Conservation (phyloP, 2,329 filamentous ascomycete species). For the Claviceps maximensis region DNA sequence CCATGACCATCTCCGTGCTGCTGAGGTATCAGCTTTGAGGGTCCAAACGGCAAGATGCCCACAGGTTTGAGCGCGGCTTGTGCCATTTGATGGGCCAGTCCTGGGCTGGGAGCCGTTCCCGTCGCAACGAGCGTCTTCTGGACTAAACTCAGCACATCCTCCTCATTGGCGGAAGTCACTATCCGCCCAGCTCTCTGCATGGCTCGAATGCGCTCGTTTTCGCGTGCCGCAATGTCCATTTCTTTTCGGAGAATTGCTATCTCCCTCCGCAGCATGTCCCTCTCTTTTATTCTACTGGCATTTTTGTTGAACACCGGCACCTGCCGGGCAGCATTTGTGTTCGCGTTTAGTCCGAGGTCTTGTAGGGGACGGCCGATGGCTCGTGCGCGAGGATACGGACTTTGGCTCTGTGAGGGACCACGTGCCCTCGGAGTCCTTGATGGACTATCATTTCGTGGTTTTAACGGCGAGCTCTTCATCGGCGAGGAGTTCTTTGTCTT, state of each 20-base stretch:
- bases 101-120: slow-evolving; percentile 15
- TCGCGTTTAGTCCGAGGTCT: slow-evolving; percentile 5
- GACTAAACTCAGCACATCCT: slow-evolving; percentile 28
- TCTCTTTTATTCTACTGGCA: slow-evolving; percentile 35
- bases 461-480: slow-evolving; percentile 36
- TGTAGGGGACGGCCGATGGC: slow-evolving; percentile 1
- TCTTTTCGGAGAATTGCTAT: slow-evolving; percentile 45
- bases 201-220: slow-evolving; percentile 40
- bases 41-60: slow-evolving; percentile 37
- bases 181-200: slow-evolving; percentile 27
- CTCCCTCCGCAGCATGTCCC: slow-evolving; percentile 41
- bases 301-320: slow-evolving; percentile 29
- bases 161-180: slow-evolving; percentile 20
- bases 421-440: slow-evolving; percentile 3
- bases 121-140: slow-evolving; percentile 25
- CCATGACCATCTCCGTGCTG: slow-evolving; percentile 10
- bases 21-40: slow-evolving; percentile 15
- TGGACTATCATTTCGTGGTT: slow-evolving; percentile 26
- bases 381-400: neutral
- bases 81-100: slow-evolving; percentile 28
- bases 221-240: slow-evolving; percentile 40
- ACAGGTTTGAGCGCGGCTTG: slow-evolving; percentile 37
- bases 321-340: slow-evolving; percentile 26
- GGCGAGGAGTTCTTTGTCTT: slow-evolving; percentile 12
- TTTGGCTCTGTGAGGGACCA: slow-evolving; percentile 1